phyloP scores from a whole-genome alignment of 108 stramenopile species.

The Epipyxis sp. region DNA sequence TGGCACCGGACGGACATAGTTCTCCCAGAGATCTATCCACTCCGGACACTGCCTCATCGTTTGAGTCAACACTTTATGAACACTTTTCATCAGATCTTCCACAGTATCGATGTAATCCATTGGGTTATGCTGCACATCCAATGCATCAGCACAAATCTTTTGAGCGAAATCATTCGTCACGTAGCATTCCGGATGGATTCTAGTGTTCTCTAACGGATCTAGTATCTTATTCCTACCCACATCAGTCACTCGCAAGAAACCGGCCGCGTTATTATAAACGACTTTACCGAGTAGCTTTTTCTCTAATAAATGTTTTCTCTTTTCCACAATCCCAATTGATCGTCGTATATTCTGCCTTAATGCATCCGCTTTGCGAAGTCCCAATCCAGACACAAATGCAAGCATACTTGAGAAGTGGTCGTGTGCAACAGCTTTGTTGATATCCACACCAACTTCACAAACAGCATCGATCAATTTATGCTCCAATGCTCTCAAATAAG shows the following conservation, averaged over 20 bases:
- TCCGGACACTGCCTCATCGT: neutral
- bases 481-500: conserved; percentile 75
- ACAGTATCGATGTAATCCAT: neutral
- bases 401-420: conserved; percentile 71
- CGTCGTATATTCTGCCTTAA: neutral
- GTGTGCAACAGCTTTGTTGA: conserved; percentile 67
- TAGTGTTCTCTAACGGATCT: conserved; percentile 79
- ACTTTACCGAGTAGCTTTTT: conserved; percentile 68
- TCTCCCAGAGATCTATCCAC: neutral
- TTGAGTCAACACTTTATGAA: neutral
- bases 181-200: conserved; percentile 81
- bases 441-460: conserved; percentile 78
- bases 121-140: neutral
- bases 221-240: conserved; percentile 28
- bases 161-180: conserved; percentile 72
- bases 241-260: conserved; percentile 68
- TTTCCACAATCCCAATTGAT: neutral
- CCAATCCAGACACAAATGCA: conserved; percentile 85
- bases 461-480: conserved; percentile 72
- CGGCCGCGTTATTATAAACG: conserved; percentile 84
- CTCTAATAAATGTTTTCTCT: conserved; percentile 47
- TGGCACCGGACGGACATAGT: neutral
- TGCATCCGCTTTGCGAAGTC: conserved; percentile 75
- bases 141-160: conserved; percentile 55
- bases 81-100: neutral